Conservation (phyloP, 2,329 filamentous ascomycete genomes). For the Davidsoniella virescens region DNA sequence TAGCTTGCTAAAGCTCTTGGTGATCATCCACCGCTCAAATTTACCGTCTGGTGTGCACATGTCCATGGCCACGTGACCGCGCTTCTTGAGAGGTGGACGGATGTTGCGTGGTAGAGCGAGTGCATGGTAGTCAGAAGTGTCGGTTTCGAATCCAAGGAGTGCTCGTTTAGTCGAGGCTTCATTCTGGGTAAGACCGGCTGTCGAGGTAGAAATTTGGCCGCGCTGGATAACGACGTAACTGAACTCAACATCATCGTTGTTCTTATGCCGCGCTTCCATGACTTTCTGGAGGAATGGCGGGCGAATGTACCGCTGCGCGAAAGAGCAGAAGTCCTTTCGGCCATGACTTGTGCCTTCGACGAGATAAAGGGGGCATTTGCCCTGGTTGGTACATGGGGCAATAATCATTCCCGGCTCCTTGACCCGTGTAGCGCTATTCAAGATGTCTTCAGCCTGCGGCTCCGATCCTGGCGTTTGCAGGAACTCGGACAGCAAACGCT, state of each 20-base stretch:
- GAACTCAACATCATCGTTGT: slow-evolving; percentile 82
- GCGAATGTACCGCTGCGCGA: slow-evolving; percentile 74
- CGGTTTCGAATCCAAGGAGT: slow-evolving; percentile 48
- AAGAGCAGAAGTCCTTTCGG: slow-evolving; percentile 81
- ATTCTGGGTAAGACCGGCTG: slow-evolving; percentile 14
- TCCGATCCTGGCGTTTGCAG: slow-evolving; percentile 36
- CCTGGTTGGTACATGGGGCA: slow-evolving; percentile 77
- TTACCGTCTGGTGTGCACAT: slow-evolving; percentile 73
- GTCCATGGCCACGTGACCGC: slow-evolving; percentile 77
- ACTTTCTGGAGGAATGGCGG: slow-evolving; percentile 69
- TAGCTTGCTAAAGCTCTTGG: slow-evolving; percentile 60
- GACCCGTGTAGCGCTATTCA: slow-evolving; percentile 20
- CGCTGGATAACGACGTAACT: slow-evolving; percentile 78
- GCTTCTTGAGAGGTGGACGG: slow-evolving; percentile 68
- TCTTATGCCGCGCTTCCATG: slow-evolving; percentile 49
- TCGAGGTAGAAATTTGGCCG: slow-evolving; percentile 31
- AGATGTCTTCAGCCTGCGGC: slow-evolving; percentile 14
- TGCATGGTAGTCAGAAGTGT: slow-evolving; percentile 35
- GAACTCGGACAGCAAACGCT: slow-evolving; percentile 60
- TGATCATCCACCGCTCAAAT: slow-evolving; percentile 88
- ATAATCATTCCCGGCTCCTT: slow-evolving; percentile 48
- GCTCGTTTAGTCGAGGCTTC: slow-evolving; percentile 43
- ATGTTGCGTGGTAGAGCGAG: slow-evolving; percentile 65
- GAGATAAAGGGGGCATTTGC: slow-evolving; percentile 74
- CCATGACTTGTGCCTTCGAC: slow-evolving; percentile 52